Conservation (phyloP, 305 asterid species). For the Fraxinus floribunda region DNA sequence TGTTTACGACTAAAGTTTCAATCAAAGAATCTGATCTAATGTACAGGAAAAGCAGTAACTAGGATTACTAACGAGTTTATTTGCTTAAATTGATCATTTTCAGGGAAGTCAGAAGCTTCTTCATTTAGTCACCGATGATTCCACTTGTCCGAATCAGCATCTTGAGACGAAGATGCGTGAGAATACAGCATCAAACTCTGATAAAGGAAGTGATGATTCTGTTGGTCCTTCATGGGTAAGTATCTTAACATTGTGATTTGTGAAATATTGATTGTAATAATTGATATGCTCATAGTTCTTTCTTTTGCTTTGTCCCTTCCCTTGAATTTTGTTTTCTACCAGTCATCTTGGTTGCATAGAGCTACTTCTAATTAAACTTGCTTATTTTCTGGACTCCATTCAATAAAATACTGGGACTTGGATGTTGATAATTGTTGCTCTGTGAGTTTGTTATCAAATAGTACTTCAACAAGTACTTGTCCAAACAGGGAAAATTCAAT, state of each 20-base stretch:
- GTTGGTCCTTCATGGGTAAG: conserved; percentile 51
- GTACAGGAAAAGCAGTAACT: background rate
- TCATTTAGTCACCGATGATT: conserved; percentile 60
- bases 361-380: too few species aligned
- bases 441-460: too few species aligned
- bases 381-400: too few species aligned
- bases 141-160: conserved; percentile 31
- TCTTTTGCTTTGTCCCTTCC: background rate
- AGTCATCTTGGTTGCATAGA: background rate
- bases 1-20: background rate
- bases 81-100: conserved; percentile 16
- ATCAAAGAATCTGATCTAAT: background rate
- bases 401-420: too few species aligned
- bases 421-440: too few species aligned
- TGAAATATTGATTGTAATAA: background rate
- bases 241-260: background rate
- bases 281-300: background rate
- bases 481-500: too few species aligned
- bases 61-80: background rate
- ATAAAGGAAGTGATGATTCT: conserved; percentile 26
- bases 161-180: conserved; percentile 25
- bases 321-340: background rate
- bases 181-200: conserved; percentile 25
- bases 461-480: too few species aligned
- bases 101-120: conserved; percentile 96